A percentile compares a stretch with the other conserved stretches of the same genome.
Conservation (phyloP, 2,329 filamentous ascomycete genomes). For the Harringtonia lauricola region DNA sequence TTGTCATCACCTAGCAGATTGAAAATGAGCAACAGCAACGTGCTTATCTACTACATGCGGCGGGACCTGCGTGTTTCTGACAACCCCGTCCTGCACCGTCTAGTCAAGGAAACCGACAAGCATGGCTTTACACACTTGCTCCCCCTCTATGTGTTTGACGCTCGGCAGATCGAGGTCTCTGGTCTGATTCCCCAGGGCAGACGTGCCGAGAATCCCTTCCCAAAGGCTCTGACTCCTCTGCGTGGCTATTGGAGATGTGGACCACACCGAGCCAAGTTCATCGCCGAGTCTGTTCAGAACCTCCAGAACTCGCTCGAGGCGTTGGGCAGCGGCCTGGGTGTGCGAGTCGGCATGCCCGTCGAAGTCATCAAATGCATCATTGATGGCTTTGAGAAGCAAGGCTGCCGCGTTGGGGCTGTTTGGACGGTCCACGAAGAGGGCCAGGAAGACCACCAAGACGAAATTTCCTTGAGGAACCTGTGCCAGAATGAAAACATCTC, state of each 20-base stretch:
- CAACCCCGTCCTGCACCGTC: conserved; percentile 59
- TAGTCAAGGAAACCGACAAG: conserved; percentile 24
- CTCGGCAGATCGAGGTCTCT: conserved; percentile 62
- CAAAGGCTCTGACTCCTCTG: conserved; percentile 53
- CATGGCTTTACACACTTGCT: conserved; percentile 54
- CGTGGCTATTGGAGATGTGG: conserved; percentile 65
- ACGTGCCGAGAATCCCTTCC: conserved; percentile 47
- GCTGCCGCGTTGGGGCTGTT: conserved; percentile 44
- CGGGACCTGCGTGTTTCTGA: conserved; percentile 64
- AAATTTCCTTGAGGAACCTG: conserved; percentile 39
- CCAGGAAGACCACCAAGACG: conserved; percentile 57
- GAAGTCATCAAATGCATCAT: conserved; percentile 51
- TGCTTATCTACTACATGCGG: conserved; percentile 61
- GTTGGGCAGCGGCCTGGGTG: conserved; percentile 46
- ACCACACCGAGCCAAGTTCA: conserved; percentile 58
- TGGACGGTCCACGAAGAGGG: conserved; percentile 68
- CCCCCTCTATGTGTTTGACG: conserved; percentile 58
- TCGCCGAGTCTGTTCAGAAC: conserved; percentile 63
- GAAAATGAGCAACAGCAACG: conserved; percentile 21
- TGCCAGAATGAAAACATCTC: conserved; percentile 42
- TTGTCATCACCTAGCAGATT: neutral
- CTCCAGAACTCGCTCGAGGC: conserved; percentile 51
- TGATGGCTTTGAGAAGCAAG: conserved; percentile 28
- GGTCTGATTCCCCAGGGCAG: conserved; percentile 50
- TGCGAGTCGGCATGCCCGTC: conserved; percentile 51